Base-by-base conservation (phyloP, 2,329 filamentous ascomycete genomes). In the Rutstroemia sp. region DNA sequence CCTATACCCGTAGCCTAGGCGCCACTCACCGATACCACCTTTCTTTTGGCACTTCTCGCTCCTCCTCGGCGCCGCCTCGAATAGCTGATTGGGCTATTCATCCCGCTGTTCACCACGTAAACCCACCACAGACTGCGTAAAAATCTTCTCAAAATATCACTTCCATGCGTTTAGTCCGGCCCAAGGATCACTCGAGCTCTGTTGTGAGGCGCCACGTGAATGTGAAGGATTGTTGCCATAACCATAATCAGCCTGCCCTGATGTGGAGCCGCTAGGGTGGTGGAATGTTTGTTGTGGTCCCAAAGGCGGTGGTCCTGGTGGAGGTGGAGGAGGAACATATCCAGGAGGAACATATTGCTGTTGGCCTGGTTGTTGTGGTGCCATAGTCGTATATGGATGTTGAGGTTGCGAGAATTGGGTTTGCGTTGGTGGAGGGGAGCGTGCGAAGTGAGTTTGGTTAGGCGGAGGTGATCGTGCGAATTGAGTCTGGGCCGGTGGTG, bases 251-350 rank as follows among this genome's bases (percentile, higher is more conserved):
- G 77, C 78, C 4, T 80, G 78, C 8, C 78, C 78, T 2, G 79
- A 76, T 7, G 56, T 73, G 70, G 69, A 74, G 73, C 48, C 65
- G 56, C 46, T 68, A 60, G 48, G 67, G 63, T 60, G 68, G 60
- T 58, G 66, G 65, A 80, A 84, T n/a, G 78, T 77, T 44, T 77
- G 76, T 48, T 76, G 72, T 4, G 78, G 74, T 58, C 67, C 76
- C 25, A 69, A 59, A 14, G 79, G 79, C 49, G 84, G 82, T 5
- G 81, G 83, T 2, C 82, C 81, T 1, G 83, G 84, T 0, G 84
- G 84, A 10, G 84, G 84, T 3, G 84, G 84, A 17, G 84, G 84
- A 0, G 83, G 83, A 25, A 87, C 77, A 67, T 86, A 88, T 4
- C 83, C 83, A 51, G 82, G 78, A 12, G 82, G 82, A 54, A 85